Base-by-base conservation (phyloP, 2,329 filamentous ascomycete species). In the Nigrospora osmanthi region DNA sequence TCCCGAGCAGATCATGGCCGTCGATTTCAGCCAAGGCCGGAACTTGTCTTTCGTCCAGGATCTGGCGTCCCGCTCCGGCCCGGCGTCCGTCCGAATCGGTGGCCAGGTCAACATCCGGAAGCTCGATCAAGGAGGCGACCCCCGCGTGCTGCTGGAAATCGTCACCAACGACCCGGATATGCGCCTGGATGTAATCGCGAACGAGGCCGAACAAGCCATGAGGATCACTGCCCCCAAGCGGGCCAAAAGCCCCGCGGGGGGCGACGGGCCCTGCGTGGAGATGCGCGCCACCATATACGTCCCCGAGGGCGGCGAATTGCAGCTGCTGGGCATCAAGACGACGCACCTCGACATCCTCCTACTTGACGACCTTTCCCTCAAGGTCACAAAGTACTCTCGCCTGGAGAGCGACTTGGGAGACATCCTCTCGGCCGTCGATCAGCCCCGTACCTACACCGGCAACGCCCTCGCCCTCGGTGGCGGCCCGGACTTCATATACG, bases 201-300 rank as follows among this genome's bases (percentile, higher is more conserved):
- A 70, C 42, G 51, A 59, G 13, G 51, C 57, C 1, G 33, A 48
- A 1, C 73, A 77, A 50, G 30, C 35, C 3, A 58, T 77, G 45
- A 49, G 56, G 14, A 49, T 78, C 19, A 57, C 49, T 11, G 65
- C 69, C 2, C 73, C 73, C 1, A 54, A 53, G 31, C 53, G 46
- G 11, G 44, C 69, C 39, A 51, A 58, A 2, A 64, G 62, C 54
- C 41, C 50, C 13, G 42, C 52, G 3, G 31, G 49, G 12, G 44
- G 51, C 2, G 49, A 55, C 9, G 44, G 49, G 37, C 71, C 73
- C 1, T 79, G 76, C 52, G 60, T 78, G 16, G 67, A 70, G 47
- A 61, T 79, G 46, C 66, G 65, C 11, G 60, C 64, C 14, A 78
- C 71, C 3, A 54, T 75, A 36, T 73, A 66, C 62, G 64, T 72